Conservation (phyloP, 768 basidiomycete genomes). For the Crassisporium funariophilum region DNA sequence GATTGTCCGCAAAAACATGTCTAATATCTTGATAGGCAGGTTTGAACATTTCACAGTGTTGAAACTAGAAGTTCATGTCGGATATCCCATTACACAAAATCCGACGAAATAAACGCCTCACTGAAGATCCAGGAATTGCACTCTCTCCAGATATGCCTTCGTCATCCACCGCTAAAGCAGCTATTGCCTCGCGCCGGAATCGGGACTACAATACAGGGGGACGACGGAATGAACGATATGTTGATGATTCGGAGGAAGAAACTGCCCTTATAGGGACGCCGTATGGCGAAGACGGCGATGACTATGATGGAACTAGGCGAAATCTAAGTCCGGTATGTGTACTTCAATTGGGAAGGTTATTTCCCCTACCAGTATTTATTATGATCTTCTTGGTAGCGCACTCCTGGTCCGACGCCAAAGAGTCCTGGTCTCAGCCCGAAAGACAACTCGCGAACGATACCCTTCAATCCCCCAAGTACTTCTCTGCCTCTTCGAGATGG, state of each 20-base stretch:
- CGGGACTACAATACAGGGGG: conserved; percentile 37
- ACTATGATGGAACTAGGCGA: conserved; percentile 13
- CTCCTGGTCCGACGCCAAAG: conserved; percentile 26
- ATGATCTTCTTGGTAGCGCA: conserved; percentile 14
- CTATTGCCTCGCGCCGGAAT: conserved; percentile 27
- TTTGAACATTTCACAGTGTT: too few relatives aligned
- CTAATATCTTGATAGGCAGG: background rate
- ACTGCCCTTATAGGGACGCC: conserved; percentile 18
- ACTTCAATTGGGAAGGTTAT: background rate
- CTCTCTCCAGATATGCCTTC: conserved; percentile 27
- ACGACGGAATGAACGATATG: conserved; percentile 57
- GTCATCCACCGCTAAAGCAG: conserved; percentile 26
- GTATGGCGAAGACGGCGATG: conserved; percentile 12
- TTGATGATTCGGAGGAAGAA: conserved; percentile 63
- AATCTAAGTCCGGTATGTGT: conserved; percentile 20
- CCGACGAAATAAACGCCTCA: conserved; percentile 48
- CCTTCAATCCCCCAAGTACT: conserved; percentile 70
- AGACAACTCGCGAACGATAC: conserved; percentile 77
- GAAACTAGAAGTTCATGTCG: conserved; percentile 46
- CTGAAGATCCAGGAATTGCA: conserved; percentile 17
- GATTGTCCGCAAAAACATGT: background rate
- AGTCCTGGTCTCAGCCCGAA: conserved; percentile 38
- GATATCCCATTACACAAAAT: conserved; percentile 73
- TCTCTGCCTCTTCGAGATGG: background rate
- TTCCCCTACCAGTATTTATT: conserved; percentile 1